Conservation (phyloP, 352 stramenopile genomes). For the Phytophthora cajani region DNA sequence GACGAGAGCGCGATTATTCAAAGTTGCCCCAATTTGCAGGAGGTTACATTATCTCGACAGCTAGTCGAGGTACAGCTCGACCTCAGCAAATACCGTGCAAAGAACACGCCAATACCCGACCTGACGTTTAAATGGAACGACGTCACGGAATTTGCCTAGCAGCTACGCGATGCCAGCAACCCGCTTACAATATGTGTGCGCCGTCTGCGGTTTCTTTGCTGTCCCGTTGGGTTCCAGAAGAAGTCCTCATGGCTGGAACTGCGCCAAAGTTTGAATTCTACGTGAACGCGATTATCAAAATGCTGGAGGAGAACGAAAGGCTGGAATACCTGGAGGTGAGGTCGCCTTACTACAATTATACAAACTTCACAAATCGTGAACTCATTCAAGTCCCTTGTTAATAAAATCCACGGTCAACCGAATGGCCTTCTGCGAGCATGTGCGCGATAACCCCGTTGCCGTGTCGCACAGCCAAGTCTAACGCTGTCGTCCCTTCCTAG, state of each 20-base stretch:
- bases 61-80: constrained; percentile 4
- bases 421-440: constrained; percentile 70
- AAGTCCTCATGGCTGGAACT: background rate
- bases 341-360: background rate
- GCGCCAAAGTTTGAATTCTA: background rate
- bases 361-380: no score
- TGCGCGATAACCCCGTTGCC: constrained; percentile 64
- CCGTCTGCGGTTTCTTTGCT: background rate
- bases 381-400: constrained; percentile 23
- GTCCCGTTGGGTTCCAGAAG: background rate
- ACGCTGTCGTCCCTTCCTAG: constrained; percentile 70
- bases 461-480: constrained; percentile 73
- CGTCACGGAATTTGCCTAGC: background rate
- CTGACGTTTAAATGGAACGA: background rate
- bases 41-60: background rate
- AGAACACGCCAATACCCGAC: background rate
- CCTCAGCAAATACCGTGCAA: constrained; percentile 12
- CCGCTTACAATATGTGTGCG: constrained; percentile 6
- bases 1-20: constrained; percentile 7
- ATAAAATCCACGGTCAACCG: constrained; percentile 62
- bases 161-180: background rate
- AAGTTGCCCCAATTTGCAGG: constrained; percentile 11
- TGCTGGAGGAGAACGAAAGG: constrained; percentile 1
- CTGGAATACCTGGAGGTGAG: constrained; percentile 1
- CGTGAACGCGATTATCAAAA: constrained; percentile 1